Evolutionary conservation across 768 basidiomycete species (phyloP).

Genomic region (Suillus paluster): DNA sequence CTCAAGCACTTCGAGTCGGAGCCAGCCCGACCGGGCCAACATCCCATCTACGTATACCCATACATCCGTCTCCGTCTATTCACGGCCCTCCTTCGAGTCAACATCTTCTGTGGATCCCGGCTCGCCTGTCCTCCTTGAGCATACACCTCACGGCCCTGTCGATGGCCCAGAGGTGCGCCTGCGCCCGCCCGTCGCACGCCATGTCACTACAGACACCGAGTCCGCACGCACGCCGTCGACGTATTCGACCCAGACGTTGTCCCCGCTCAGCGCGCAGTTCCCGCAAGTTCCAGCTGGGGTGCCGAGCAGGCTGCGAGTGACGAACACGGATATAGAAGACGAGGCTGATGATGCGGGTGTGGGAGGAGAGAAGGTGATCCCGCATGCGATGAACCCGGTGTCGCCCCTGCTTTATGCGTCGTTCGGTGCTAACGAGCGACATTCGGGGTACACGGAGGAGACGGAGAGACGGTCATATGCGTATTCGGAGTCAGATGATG

Average conservation of each 20-base stretch:
- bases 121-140: neutral
- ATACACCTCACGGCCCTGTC: neutral
- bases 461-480: conserved; percentile 19
- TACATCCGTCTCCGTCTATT: conserved; percentile 6
- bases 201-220: conserved; percentile 23
- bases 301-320: conserved; percentile 35
- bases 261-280: conserved; percentile 33
- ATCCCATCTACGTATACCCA: conserved; percentile 2
- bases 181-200: conserved; percentile 25
- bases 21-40: neutral
- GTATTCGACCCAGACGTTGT: conserved; percentile 17
- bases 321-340: conserved; percentile 19
- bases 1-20: conserved; percentile 1
- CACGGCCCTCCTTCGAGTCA: conserved; percentile 33
- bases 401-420: conserved; percentile 47
- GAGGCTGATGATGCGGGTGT: conserved; percentile 11
- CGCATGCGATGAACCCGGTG: conserved; percentile 15
- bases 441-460: conserved; percentile 27
- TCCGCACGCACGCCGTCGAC: conserved; percentile 18
- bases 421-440: conserved; percentile 41
- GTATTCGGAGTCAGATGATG: conserved; percentile 34
- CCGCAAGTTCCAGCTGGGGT: conserved; percentile 34
- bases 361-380: conserved; percentile 3
- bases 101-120: conserved; percentile 9
- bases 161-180: conserved; percentile 15